A percentile compares a stretch with the other conserved stretches of the same genome.
Conservation (phyloP, 108 stramenopile species). For the Stephanodiscus minutulus region DNA sequence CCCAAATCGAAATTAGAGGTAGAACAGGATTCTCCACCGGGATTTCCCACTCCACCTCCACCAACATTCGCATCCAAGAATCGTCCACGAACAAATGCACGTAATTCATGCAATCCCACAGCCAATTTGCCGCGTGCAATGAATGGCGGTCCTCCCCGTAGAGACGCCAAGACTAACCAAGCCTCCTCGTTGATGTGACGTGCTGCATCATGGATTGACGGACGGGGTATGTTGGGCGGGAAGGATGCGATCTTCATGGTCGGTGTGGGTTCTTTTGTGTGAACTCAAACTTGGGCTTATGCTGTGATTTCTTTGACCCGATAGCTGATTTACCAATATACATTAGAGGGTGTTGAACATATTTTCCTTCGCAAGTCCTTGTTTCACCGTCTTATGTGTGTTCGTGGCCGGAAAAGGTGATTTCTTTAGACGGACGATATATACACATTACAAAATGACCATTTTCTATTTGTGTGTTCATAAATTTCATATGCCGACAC, state of each 20-base stretch:
- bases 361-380: too few relatives aligned
- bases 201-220: slow-evolving; percentile 46
- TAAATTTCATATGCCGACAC: too few relatives aligned
- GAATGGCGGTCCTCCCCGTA: slow-evolving; percentile 77
- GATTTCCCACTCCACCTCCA: not conserved
- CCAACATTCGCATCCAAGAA: slow-evolving; percentile 2
- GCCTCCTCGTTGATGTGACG: slow-evolving; percentile 82
- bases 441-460: too few relatives aligned
- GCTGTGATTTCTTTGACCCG: too few relatives aligned
- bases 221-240: slow-evolving; percentile 30
- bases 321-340: too few relatives aligned
- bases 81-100: slow-evolving; percentile 41
- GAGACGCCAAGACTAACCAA: slow-evolving; percentile 68
- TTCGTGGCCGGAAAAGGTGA: too few relatives aligned
- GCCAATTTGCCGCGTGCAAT: slow-evolving; percentile 81
- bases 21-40: slow-evolving; percentile 1
- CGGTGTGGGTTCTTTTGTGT: too few relatives aligned
- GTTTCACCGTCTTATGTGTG: too few relatives aligned
- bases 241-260: slow-evolving; percentile 25
- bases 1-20: slow-evolving; percentile 5
- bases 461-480: too few relatives aligned
- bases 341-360: too few relatives aligned
- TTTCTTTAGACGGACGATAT: too few relatives aligned
- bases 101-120: slow-evolving; percentile 68
- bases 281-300: too few relatives aligned